Evolutionary conservation across 2,329 filamentous ascomycete species (phyloP), one percentile per base, ranked within the genome.

Genomic region (Neofusicoccum kwambonambiense): DNA sequence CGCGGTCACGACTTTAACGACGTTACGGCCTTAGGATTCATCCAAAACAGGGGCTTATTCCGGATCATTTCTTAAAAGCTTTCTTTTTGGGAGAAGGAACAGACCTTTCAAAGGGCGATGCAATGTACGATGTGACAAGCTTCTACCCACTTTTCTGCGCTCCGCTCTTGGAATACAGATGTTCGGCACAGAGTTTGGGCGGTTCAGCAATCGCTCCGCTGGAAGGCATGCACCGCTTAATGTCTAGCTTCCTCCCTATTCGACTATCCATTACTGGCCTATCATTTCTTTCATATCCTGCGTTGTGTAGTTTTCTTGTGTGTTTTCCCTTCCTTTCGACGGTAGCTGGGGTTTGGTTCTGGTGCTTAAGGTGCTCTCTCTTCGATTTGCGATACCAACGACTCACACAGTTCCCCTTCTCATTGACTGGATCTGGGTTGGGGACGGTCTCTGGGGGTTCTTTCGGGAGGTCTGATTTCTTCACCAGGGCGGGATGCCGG

Each of bases 301-400:
- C 19, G 1, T 37, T 15, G 27, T n/a, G 8, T 22, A 19, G 35
- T 35, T 37, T 13, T 11, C 37, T 17, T 9, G n/a, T 47, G 11
- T 5, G 42, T 9, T 11, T 35, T 35, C 15, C 9, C 8, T 22
- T 47, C 37, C n/a, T 37, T 19, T 35, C 56, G 31, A 39, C 37
- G 37, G 12, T 37, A 60, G 31, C 27, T 8, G 12, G 54, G 11
- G 17, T 57, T 34, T 44, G 42, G 31, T 22, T 37, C 31, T 37
- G 56, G 56, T 60, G 56, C 42, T 35, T 22, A 15, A 22, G 56
- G 56, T 45, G 27, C 56, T 60, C 42, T 60, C 56, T 60, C 41
- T 60, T 60, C 42, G 17, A 15, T 47, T 47, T 60, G 42, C 56
- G 56, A 60, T 60, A 60, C 56, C 56, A 60, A 60, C n/a, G n/a